Evolutionary conservation across 148 eudicot genomes (phyloP), one percentile per base, ranked within the genome.

Genomic region (Chenopodium suecicum): DNA sequence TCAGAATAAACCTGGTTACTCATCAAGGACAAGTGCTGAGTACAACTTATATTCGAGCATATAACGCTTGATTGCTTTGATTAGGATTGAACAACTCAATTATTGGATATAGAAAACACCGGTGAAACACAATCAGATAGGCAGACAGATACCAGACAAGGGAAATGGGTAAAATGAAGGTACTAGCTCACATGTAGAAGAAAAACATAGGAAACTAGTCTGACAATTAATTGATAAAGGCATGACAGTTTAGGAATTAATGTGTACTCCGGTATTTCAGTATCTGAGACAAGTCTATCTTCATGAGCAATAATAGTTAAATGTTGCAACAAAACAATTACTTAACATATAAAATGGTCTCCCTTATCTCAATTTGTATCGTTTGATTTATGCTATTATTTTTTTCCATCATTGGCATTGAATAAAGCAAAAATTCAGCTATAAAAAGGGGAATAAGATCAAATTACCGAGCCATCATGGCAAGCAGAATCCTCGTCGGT

Each of bases 401-500:
- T 82, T 25, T 58, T 77, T 47, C 80, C 54, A 11, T 56, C 9
- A 56, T 54, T 54, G 32, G 10, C 60, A 67, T 82, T 37, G 70
- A 13, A 7, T 52, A 58, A 48, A 22, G 65, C 29, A 74, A 20
- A 27, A 73, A 52, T 14, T n/a, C 14, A 70, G 27, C 4, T 58
- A 75, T 32, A 25, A 27, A 63, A 17, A 34, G 74, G 31, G n/a
- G 8, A n/a, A 25, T 32, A 31, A 34, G 78, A 73, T 37, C 12
- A 44, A 17, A 9, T 50, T 92, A 94, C 98, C 88, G 91, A 90
- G 81, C 88, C 91, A 81, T 58, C 90, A 65, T 88, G 87, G 75
- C 87, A 86, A 84, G 90, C 93, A 1, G 91, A 90, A 83, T 91
- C 97, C 16, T 93, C 95, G 74, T 93, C 92, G 0, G 87, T 87